These are phyloP conservation scores for Pseudogymnoascus sp. DNA, from an alignment of 2,329 filamentous ascomycete species.

Conservation along the genomic window DNA sequence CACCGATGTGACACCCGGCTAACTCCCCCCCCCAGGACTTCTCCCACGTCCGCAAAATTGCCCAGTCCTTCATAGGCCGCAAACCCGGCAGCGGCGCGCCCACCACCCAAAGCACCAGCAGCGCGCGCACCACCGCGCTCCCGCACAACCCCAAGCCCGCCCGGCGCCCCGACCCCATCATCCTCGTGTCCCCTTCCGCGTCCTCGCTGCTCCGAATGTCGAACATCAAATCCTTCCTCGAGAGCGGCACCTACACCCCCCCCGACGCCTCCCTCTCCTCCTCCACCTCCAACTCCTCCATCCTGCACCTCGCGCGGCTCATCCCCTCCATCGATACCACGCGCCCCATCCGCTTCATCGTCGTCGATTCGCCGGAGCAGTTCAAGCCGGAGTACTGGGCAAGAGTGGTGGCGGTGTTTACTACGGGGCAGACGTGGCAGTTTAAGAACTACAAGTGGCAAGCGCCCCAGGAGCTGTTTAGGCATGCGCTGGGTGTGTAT, in stretches of 20 bases:
- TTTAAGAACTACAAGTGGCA: constrained; percentile 98
- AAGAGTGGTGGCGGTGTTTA: constrained; percentile 91
- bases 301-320: constrained; percentile 75
- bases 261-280: constrained; percentile 55
- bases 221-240: constrained; percentile 91
- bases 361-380: constrained; percentile 85
- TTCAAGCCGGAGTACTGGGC: constrained; percentile 99
- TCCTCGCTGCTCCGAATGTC: constrained; percentile 91
- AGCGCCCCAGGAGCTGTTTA: constrained; percentile 79
- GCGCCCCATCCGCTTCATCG: constrained; percentile 81
- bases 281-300: constrained; percentile 60
- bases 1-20: neutral
- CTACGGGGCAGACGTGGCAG: constrained; percentile 95
- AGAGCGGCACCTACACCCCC: constrained; percentile 71
- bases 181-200: constrained; percentile 90
- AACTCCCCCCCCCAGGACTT: constrained; percentile 60
- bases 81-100: constrained; percentile 37
- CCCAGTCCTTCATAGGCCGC: constrained; percentile 64
- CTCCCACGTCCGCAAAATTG: constrained; percentile 81
- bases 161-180: constrained; percentile 70
- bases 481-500: constrained; percentile 77
- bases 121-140: constrained; percentile 5
- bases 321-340: constrained; percentile 62
- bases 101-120: constrained; percentile 21
- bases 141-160: constrained; percentile 46